Percentiles rank a stretch among this genome's conserved stretches.
Conservation (phyloP, 2,329 filamentous ascomycete species). For the Camillea tinctor region DNA sequence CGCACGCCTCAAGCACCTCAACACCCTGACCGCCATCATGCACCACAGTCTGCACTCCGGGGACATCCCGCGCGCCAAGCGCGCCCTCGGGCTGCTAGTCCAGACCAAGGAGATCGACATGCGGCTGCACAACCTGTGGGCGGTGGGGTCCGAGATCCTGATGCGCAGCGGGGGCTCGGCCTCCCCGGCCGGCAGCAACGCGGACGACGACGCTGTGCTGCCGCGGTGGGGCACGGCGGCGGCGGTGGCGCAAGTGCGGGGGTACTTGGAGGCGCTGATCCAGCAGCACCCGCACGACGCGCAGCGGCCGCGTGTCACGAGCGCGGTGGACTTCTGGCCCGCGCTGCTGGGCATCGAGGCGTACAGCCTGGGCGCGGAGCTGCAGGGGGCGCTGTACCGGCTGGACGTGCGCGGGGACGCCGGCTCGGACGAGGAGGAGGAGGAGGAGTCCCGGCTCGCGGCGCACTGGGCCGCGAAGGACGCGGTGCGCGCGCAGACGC, state of each 20-base stretch:
- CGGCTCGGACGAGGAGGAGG: conserved; percentile 20
- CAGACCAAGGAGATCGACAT: conserved; percentile 64
- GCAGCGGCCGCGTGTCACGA: conserved; percentile 55
- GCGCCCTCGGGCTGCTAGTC: conserved; percentile 73
- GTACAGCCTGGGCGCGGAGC: conserved; percentile 67
- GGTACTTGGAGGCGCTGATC: conserved; percentile 76
- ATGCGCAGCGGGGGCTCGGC: conserved; percentile 66
- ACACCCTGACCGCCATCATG: conserved; percentile 66
- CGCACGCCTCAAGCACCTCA: conserved; percentile 56
- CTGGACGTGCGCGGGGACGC: conserved; percentile 2
- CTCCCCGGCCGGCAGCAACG: conserved; percentile 32
- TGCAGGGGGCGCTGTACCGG: conserved; percentile 41
- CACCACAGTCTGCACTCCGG: conserved; percentile 70
- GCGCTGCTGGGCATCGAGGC: conserved; percentile 80
- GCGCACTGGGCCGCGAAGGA: conserved; percentile 35
- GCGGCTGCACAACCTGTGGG: conserved; percentile 71
- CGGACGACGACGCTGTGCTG: not conserved
- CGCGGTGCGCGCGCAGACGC: conserved; percentile 48
- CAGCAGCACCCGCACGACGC: conserved; percentile 72
- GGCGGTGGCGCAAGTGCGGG: conserved; percentile 45
- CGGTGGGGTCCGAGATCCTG: conserved; percentile 79
- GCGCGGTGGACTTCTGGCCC: conserved; percentile 75
- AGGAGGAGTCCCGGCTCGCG: conserved; percentile 9
- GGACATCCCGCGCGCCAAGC: conserved; percentile 69
- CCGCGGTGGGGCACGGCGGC: conserved; percentile 43